phyloP scores from a whole-genome alignment of 2,329 filamentous ascomycete species.

The Trichothecium roseum region DNA sequence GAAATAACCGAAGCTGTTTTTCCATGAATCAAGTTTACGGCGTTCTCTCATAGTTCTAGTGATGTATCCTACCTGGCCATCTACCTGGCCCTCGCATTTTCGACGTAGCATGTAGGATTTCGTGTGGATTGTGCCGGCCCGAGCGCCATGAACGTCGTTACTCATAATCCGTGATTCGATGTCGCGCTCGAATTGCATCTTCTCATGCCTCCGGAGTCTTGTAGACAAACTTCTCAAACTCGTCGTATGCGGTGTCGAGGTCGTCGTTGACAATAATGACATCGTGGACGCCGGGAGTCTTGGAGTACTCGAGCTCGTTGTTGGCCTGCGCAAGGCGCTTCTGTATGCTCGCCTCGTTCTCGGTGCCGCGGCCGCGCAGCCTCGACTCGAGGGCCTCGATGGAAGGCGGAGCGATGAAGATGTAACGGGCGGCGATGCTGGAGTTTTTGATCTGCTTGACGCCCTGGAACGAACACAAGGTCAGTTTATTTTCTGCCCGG shows the following conservation, averaged over 20 bases:
- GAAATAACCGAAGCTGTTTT: conserved; percentile 7
- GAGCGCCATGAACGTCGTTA: no score
- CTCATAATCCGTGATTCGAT: no score
- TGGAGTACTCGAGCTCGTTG: conserved; percentile 63
- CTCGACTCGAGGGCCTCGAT: conserved; percentile 64
- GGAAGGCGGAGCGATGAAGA: conserved; percentile 77
- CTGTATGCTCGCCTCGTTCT: conserved; percentile 60
- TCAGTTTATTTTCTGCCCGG: no score
- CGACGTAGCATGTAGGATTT: no score
- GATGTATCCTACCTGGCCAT: no score
- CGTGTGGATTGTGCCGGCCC: no score
- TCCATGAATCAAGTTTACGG: conserved; percentile 10
- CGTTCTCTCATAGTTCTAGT: conserved; percentile 18
- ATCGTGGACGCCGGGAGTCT: conserved; percentile 46
- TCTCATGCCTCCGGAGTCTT: conserved; percentile 7
- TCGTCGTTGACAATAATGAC: conserved; percentile 29
- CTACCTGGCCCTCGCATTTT: no score
- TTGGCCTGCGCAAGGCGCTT: conserved; percentile 62
- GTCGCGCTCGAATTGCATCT: no score
- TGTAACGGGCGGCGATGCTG: conserved; percentile 63
- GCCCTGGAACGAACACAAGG: conserved; percentile 40
- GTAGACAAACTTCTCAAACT: conserved; percentile 42
- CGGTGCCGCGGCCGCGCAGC: conserved; percentile 66
- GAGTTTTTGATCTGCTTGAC: conserved; percentile 87
- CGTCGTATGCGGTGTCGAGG: conserved; percentile 39